Evolutionary conservation across 306 rosid species (phyloP).

Genomic region (Dicorynia guianensis): DNA sequence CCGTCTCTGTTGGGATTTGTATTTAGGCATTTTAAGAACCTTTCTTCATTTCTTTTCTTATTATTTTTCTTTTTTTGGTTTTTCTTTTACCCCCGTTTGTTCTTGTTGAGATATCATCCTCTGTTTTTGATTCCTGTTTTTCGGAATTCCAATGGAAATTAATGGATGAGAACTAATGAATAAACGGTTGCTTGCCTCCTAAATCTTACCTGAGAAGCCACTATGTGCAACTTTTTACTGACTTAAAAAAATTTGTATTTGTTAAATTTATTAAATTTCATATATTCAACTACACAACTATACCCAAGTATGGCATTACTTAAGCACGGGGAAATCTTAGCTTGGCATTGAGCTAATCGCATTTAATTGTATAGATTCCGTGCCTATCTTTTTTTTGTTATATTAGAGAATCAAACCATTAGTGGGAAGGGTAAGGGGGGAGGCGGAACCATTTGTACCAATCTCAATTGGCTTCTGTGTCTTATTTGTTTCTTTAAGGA

Average conservation of each 20-base stretch:
- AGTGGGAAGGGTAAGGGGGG: no score
- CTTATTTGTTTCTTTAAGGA: constrained; percentile 1
- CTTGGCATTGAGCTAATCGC: constrained; percentile 13
- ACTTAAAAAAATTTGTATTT: no score
- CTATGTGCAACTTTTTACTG: background rate
- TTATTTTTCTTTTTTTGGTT: constrained; percentile 24
- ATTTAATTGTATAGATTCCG: background rate
- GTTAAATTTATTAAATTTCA: background rate
- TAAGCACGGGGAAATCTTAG: background rate
- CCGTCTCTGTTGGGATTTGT: constrained; percentile 43
- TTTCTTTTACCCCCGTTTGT: background rate
- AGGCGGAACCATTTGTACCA: no score
- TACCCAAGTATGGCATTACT: no score
- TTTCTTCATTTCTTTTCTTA: background rate
- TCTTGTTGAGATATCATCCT: constrained; percentile 5
- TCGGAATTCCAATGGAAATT: constrained; percentile 46
- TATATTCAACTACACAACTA: no score
- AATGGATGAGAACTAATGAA: constrained; percentile 54
- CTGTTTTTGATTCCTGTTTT: constrained; percentile 41
- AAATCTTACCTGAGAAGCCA: background rate
- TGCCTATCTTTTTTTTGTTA: no score
- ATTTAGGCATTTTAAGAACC: constrained; percentile 34
- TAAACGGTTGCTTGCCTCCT: constrained; percentile 35
- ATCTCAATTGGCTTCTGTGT: constrained; percentile 15
- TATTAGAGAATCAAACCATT: no score